phyloP scores from a whole-genome alignment of 2,329 filamentous ascomycete genomes.

The Fusarium globosum region DNA sequence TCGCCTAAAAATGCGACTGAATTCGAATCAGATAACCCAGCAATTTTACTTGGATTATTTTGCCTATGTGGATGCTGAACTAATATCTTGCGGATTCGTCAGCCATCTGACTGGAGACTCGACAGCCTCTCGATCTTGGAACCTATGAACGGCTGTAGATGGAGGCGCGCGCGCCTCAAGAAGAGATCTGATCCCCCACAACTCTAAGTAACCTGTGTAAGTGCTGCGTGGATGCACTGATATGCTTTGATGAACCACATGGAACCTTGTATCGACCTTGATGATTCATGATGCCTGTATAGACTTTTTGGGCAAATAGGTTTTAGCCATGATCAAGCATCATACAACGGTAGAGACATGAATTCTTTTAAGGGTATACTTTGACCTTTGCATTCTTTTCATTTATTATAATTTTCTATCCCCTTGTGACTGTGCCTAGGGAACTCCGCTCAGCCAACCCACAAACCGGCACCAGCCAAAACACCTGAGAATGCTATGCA shows the following conservation, averaged over 20 bases:
- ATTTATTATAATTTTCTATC: not conserved
- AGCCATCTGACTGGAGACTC: not conserved
- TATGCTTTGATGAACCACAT: not conserved
- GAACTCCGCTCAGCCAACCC: not conserved
- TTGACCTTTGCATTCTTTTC: fast-evolving
- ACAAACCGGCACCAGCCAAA: conserved; percentile 6
- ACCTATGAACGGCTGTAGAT: not conserved
- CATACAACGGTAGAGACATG: not conserved
- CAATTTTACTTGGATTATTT: fast-evolving
- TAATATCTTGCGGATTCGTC: too few species aligned
- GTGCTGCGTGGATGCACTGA: not conserved
- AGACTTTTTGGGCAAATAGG: fast-evolving
- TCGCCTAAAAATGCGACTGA: not conserved
- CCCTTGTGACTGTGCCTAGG: not conserved
- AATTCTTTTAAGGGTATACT: fast-evolving
- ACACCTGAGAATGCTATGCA: not conserved
- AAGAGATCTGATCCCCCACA: fast-evolving
- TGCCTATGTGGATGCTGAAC: too few species aligned
- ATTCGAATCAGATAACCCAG: fast-evolving
- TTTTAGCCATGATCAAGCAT: not conserved
- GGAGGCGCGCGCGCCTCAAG: too few species aligned
- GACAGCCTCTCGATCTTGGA: not conserved
- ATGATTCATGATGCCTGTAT: not conserved
- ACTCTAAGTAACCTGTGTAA: fast-evolving
- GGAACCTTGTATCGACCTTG: not conserved